Conservation (phyloP, 345 rosid species). For the Cardamine resedifolia region DNA sequence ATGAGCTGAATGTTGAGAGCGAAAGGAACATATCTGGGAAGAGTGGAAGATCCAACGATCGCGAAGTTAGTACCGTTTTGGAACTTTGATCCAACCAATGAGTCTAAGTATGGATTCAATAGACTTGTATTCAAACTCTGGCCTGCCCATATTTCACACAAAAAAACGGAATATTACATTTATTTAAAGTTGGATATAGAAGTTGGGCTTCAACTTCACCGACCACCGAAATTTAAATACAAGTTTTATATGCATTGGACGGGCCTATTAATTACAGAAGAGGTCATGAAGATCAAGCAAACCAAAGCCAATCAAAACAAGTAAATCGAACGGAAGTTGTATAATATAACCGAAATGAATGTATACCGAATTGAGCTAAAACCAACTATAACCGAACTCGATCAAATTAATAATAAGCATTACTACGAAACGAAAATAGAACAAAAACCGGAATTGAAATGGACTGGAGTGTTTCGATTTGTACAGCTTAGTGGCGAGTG, state of each 20-base stretch:
- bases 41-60: constrained; percentile 73
- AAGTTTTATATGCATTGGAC: background rate
- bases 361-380: background rate
- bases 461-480: background rate
- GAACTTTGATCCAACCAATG: constrained; percentile 61
- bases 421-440: background rate
- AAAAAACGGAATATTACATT: background rate
- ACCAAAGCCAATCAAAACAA: background rate
- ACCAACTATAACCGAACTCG: background rate
- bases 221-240: background rate
- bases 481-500: background rate
- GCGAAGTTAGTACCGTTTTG: constrained; percentile 76
- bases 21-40: constrained; percentile 74
- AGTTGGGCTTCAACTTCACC: background rate
- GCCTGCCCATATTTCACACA: constrained; percentile 51
- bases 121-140: constrained; percentile 69
- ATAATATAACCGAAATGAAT: background rate
- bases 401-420: background rate
- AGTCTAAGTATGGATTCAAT: constrained; percentile 69
- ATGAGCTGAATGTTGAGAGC: constrained; percentile 72
- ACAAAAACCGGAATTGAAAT: background rate
- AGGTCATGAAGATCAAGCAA: too few species aligned
- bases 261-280: background rate
- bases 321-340: background rate
- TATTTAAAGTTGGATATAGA: background rate